Percentiles rank a stretch among this genome's conserved stretches.
Evolutionary conservation across 2,329 filamentous ascomycete genomes (phyloP).

Genomic region (Calonectria honghensis): DNA sequence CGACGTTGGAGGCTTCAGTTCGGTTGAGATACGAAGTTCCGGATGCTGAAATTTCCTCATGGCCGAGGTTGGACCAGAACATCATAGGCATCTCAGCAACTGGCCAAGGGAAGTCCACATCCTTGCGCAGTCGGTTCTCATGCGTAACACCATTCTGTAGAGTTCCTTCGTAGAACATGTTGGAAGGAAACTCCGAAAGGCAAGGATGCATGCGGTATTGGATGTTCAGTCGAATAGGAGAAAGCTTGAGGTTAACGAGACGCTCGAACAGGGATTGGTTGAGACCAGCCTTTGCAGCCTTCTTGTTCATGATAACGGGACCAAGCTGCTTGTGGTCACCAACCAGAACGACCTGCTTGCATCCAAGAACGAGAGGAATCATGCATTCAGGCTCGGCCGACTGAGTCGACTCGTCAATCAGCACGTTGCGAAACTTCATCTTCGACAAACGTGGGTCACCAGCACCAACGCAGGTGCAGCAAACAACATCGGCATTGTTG

Average conservation of each 20-base stretch:
- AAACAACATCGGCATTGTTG: conserved; percentile 96
- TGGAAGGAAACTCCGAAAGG: conserved; percentile 96
- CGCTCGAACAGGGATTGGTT: conserved; percentile 99
- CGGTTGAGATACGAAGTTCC: conserved; percentile 99
- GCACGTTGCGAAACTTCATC: conserved; percentile 97
- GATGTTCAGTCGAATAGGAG: conserved; percentile 94
- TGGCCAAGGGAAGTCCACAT: conserved; percentile 99
- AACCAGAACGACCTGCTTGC: conserved; percentile 99
- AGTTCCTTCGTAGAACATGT: conserved; percentile 99
- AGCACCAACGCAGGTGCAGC: conserved; percentile 98
- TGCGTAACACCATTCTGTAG: conserved; percentile 97
- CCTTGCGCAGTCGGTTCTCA: conserved; percentile 89
- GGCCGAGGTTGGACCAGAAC: conserved; percentile 99
- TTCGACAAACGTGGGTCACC: conserved; percentile 96
- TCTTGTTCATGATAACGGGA: conserved; percentile 99
- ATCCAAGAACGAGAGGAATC: conserved; percentile 97
- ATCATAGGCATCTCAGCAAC: conserved; percentile 97
- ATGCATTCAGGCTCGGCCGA: conserved; percentile 99
- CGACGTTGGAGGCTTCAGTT: conserved; percentile 96
- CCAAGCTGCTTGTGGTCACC: conserved; percentile 98
- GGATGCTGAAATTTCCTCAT: conserved; percentile 97
- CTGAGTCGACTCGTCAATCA: conserved; percentile 98
- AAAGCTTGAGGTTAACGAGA: conserved; percentile 91
- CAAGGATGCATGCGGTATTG: conserved; percentile 99
- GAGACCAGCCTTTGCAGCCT: conserved; percentile 96